A percentile compares a stretch with the other conserved stretches of the same genome.
phyloP scores from a whole-genome alignment of 169 alveolate species.

The Plasmodium vivax region DNA sequence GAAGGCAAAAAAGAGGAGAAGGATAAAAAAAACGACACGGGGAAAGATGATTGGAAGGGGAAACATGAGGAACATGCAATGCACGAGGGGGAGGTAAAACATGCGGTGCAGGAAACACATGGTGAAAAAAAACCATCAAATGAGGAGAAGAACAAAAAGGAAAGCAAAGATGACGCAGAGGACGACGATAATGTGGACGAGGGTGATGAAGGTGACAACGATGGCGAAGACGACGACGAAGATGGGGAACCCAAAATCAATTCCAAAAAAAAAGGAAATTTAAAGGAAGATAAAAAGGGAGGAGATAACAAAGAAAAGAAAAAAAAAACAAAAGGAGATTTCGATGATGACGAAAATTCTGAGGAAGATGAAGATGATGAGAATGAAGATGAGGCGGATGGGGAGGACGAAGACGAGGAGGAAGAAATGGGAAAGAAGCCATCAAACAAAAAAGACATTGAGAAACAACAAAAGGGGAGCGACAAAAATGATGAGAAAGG shows the following conservation, averaged over 20 bases:
- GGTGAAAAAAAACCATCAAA: not conserved
- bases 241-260: conserved; percentile 1
- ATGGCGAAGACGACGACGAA: conserved; percentile 29
- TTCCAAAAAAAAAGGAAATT: not conserved
- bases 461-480: not conserved
- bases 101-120: not conserved
- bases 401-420: not conserved
- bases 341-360: not conserved
- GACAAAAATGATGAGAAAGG: not conserved
- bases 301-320: not conserved
- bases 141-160: conserved; percentile 1
- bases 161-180: not conserved
- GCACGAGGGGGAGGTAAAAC: not conserved
- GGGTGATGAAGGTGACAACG: not conserved
- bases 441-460: not conserved
- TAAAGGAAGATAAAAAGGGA: conserved; percentile 7
- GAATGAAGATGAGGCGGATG: not conserved
- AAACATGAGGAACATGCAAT: not conserved
- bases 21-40: not conserved
- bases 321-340: not conserved
- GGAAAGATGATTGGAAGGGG: not conserved
- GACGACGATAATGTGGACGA: not conserved
- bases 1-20: conserved; percentile 16
- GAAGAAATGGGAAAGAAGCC: not conserved
- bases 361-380: not conserved